Conservation (phyloP, 805 yeast genomes). For the Yarrowia sp. region DNA sequence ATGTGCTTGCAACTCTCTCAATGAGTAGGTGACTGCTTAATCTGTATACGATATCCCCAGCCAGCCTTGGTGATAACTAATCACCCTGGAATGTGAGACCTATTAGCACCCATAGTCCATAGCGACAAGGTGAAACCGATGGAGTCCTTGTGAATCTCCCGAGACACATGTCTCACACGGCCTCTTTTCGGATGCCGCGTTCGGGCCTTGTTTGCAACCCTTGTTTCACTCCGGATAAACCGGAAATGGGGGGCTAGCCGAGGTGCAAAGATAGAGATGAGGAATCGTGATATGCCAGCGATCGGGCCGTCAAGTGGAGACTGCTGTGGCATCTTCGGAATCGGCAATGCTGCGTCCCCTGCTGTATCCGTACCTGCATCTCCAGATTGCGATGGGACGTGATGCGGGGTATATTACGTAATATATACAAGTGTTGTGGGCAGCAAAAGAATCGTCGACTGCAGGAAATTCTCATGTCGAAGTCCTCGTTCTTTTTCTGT, state of each 20-base stretch:
- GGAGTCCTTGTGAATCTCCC: background rate
- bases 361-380: too few relatives aligned
- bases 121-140: background rate
- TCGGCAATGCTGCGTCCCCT: too few relatives aligned
- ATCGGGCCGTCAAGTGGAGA: background rate
- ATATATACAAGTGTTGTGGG: too few relatives aligned
- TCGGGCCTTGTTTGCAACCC: background rate
- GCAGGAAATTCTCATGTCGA: too few relatives aligned
- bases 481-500: too few relatives aligned
- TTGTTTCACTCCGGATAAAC: slow-evolving; percentile 23
- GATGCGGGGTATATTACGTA: too few relatives aligned
- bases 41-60: background rate
- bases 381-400: too few relatives aligned
- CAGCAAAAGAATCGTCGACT: too few relatives aligned
- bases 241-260: slow-evolving; percentile 2
- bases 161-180: slow-evolving; percentile 18
- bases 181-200: slow-evolving; percentile 6
- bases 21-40: too few relatives aligned
- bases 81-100: slow-evolving; percentile 3
- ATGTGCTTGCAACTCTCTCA: too few relatives aligned
- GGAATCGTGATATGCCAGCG: too few relatives aligned
- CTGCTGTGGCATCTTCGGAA: too few relatives aligned
- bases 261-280: background rate
- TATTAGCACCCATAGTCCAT: background rate
- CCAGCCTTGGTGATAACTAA: slow-evolving; percentile 6